Base-by-base conservation (phyloP, 164 flowering plant genomes). In the Houttuynia cordata region DNA sequence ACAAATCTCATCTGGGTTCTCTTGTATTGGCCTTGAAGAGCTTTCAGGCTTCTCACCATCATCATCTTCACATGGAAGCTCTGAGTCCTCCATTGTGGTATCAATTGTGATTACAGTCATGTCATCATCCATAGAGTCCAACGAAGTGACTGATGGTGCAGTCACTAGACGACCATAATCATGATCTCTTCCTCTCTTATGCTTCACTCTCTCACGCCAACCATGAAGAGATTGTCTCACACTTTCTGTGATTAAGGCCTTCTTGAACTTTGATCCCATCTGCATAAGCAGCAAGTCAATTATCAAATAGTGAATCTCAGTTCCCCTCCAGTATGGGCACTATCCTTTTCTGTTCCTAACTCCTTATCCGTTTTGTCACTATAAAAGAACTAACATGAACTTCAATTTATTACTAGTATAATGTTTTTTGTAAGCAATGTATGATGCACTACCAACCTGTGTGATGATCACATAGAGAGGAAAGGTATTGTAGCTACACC, bases 401-500 rank as follows among this genome's bases (percentile, higher is more conserved):
- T 30, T 30, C n/a, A n/a, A n/a, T n/a, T n/a, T n/a, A n/a, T n/a
- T n/a, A n/a, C n/a, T n/a, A n/a, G n/a, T n/a, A n/a, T n/a, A n/a
- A n/a, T n/a, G n/a, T n/a, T n/a, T n/a, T n/a, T n/a, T n/a, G n/a
- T n/a, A n/a, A n/a, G n/a, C n/a, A n/a, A n/a, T n/a, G n/a, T n/a
- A n/a, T 14, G 39, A 17, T 1, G 6, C 40, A 25, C 8, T 14
- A 49, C 66, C 40, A n/a, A 87, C 97, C 97, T 90, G 91, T 62
- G 97, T 71, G 42, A 87, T 50, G 65, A 91, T 83, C 52, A 91
- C 79, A 64, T 84, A 86, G 53, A 88, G 84, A 2, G 97, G 97
- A 68, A 91, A 85, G 53, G 96, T 84, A 56, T 75, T 70, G 60
- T 73, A 91, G 81, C 96, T 91, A 68, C 96, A 91, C 96, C 97